A percentile compares a stretch with the other conserved stretches of the same genome.
Evolutionary conservation across 2,329 filamentous ascomycete genomes (phyloP).

Genomic region (Diaporthe nobilis): DNA sequence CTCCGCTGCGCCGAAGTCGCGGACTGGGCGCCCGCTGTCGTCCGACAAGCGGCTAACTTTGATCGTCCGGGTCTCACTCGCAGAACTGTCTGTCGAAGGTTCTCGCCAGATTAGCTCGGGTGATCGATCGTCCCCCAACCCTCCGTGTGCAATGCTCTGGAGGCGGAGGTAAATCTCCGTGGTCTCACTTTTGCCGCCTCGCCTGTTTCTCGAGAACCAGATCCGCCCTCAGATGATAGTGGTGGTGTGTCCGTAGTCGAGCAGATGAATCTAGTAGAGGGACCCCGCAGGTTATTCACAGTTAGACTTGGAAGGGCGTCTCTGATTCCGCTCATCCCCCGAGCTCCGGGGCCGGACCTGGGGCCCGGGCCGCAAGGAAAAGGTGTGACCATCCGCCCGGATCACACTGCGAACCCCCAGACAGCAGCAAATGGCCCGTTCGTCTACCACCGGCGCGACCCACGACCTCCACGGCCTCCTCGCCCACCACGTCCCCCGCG

Average conservation of each 20-base stretch:
- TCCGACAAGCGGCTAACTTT: background rate
- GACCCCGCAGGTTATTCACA: background rate
- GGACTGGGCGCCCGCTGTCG: conserved; percentile 3
- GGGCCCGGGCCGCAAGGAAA: background rate
- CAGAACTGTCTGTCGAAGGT: background rate
- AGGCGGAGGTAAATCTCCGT: background rate
- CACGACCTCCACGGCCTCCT: background rate
- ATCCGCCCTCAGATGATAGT: background rate
- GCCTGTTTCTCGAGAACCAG: background rate
- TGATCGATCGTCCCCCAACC: background rate
- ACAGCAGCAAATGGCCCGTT: background rate
- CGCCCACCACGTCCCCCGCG: conserved; percentile 3
- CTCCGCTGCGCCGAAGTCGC: background rate
- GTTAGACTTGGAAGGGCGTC: background rate
- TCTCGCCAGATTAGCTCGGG: conserved; percentile 14
- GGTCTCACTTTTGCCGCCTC: background rate
- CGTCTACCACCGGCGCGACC: conserved; percentile 11
- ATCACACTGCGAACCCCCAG: background rate
- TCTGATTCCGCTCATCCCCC: background rate
- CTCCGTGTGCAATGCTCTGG: background rate
- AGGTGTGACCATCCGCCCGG: background rate
- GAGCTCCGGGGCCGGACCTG: background rate
- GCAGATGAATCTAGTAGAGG: background rate
- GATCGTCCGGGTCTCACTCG: background rate
- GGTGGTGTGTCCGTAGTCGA: background rate